Evolutionary conservation across 305 asterid genomes (phyloP), one percentile per base, ranked within the genome.

Genomic region (Fraxinus albicans): DNA sequence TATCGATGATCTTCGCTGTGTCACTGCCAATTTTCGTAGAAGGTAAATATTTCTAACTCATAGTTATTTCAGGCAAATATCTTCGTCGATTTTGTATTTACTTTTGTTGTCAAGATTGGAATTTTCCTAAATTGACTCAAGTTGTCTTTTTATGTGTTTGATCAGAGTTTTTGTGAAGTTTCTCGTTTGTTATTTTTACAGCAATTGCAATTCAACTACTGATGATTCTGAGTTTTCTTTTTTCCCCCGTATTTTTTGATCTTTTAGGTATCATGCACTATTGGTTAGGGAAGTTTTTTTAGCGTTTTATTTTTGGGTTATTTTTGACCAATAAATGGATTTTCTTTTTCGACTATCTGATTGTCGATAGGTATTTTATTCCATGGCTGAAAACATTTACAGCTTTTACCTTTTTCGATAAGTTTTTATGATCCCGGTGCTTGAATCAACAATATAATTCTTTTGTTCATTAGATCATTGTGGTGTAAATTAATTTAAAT

Each of bases 11-110:
- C 94, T 96, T 87, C 98, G 99, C 76, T 90, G 95, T 67, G 93
- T 90, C 21, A 88, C 94, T 17, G 99, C 99, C 79, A 86, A 96
- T 89, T 91, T 95, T 79, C 97, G 99, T 50, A 94, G 99, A 91
- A 91, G 95, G 99, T 94, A 88, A 53, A 80, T 40, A 33, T 8
- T 38, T 55, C 65, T 17, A n/a, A 1, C 25, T n/a, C 63, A 36
- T 53, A 27, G 65, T 42, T 75, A 73, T 72, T 29, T 36, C 55
- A 42, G 19, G 69, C 8, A 23, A 21, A 27, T 1, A 8, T 33
- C 21, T 29, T 35, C 21, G 19, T 29, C 10, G 21, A 29, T 47
- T 36, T 29, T 65, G 42, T 31, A 31, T 33, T 73, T 73, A n/a
- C 55, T 73, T 47, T 63, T 47, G 6, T 47, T 50, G 27, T 84